Percentiles rank a stretch among this genome's conserved stretches.
Conservation (phyloP, 176 grass and related monocot species). For the barley (Hordeum vulgare) region DNA sequence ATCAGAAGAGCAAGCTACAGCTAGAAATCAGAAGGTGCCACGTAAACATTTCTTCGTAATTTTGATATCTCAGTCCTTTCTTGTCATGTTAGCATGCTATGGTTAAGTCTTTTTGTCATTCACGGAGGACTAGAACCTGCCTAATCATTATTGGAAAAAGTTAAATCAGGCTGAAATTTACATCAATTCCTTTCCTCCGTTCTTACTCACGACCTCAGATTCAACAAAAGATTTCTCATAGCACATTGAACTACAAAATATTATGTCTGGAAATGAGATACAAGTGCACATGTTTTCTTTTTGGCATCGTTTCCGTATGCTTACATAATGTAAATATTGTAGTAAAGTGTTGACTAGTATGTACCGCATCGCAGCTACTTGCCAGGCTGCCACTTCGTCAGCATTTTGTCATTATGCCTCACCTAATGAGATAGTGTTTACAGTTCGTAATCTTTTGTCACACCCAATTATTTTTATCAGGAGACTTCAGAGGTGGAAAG, state of each 20-base stretch:
- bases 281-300: not conserved
- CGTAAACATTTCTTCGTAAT: not conserved
- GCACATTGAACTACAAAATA: not conserved
- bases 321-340: not conserved
- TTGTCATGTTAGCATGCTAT: conserved; percentile 2
- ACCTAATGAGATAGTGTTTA: not conserved
- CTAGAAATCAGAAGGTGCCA: conserved; percentile 45
- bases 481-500: conserved; percentile 27
- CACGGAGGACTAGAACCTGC: not conserved
- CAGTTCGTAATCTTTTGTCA: conserved; percentile 21
- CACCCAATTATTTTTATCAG: conserved; percentile 22
- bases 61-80: conserved; percentile 8
- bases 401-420: conserved; percentile 9
- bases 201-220: not conserved
- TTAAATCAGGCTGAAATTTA: not conserved
- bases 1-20: conserved; percentile 29
- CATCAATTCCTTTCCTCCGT: not conserved
- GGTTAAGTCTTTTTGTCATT: not conserved
- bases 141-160: not conserved
- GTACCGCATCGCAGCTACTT: not conserved
- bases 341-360: not conserved
- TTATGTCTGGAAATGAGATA: not conserved
- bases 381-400: not conserved
- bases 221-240: not conserved
- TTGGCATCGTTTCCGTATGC: not conserved